Evolutionary conservation across 2,329 filamentous ascomycete species (phyloP), one percentile per base, ranked within the genome.

Genomic region (Clonostachys sp.): DNA sequence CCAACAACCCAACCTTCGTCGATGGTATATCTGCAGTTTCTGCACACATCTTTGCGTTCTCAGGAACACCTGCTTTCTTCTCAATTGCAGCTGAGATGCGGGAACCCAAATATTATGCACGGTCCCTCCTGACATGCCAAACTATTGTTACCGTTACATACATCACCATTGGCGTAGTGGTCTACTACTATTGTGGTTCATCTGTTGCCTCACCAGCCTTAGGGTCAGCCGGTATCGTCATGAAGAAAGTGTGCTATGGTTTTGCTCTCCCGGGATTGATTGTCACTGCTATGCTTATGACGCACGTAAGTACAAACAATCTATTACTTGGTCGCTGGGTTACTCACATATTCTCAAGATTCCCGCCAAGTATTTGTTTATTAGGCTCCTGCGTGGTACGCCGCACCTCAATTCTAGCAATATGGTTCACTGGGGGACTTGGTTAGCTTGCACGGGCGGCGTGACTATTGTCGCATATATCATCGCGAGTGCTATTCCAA

Each of bases 21-120:
- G 70, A 78, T 42, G 81, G 71, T 17, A 84, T 86, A 58, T 72
- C 80, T 13, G 75, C 80, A n/a, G 74, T 86, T 41, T 75, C 72
- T 57, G 88, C 88, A 67, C 89, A 89, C 46, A 74, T 87, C 50
- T 81, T 89, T 50, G 84, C 86, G 48, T 90, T 85, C 67, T 73
- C 81, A 51, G 75, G 75, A 48, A 69, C 72, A 52, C 67, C 75
- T 46, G 74, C 71, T 62, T 73, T 75, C 57, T 75, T 76, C 63
- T 71, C 67, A 56, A 75, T 76, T 54, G 75, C 75, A 72, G 34
- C 43, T 54, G 73, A 76, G 61, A 76, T 76, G 73, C 73, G 75
- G 54, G 74, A 71, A 0, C 73, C 73, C 7, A 34, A 35, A 3
- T 70, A 76, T 57, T 76, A 67, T 48, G 53, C 64, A 50, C 75